A percentile compares a stretch with the other conserved stretches of the same genome.
Conservation (phyloP, 1,139 yeast genomes). For the Lizanozyma gosingica region DNA sequence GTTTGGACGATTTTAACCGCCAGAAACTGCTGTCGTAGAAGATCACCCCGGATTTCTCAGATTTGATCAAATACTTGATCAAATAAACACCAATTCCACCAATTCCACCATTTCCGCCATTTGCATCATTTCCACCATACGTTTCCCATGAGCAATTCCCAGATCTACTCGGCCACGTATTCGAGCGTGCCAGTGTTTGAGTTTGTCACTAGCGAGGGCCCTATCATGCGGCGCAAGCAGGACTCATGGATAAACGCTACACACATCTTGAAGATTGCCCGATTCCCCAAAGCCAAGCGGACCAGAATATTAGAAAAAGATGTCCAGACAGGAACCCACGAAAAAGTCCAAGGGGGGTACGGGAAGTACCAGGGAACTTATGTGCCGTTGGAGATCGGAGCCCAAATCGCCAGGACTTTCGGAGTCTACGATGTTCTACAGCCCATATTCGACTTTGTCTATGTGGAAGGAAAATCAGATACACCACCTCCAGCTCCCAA, state of each 20-base stretch:
- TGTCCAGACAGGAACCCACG: constrained; percentile 78
- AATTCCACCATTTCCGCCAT: too few relatives aligned
- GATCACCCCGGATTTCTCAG: neutral
- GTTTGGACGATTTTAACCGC: too few relatives aligned
- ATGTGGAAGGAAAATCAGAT: constrained; percentile 45
- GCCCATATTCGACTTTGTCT: constrained; percentile 60
- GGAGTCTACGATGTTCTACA: constrained; percentile 57
- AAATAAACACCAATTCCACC: too few relatives aligned
- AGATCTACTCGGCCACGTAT: constrained; percentile 53
- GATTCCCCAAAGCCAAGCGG: constrained; percentile 76
- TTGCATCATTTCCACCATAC: too few relatives aligned
- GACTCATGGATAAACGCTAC: constrained; percentile 92
- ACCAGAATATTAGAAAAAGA: constrained; percentile 82
- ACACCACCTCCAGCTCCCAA: constrained; percentile 83
- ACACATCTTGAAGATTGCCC: constrained; percentile 80
- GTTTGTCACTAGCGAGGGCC: constrained; percentile 58
- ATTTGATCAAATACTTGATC: too few relatives aligned
- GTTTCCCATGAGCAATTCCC: constrained; percentile 20
- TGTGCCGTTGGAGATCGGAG: constrained; percentile 67
- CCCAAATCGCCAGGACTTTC: constrained; percentile 59
- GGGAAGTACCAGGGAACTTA: constrained; percentile 96
- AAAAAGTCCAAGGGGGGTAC: constrained; percentile 92
- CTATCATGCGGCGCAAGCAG: constrained; percentile 70
- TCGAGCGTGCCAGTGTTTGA: constrained; percentile 65
- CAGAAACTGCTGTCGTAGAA: too few relatives aligned